Evolutionary conservation across 2,329 filamentous ascomycete genomes (phyloP), one percentile per base, ranked within the genome.

Genomic region (Sporothrix variecibatus): DNA sequence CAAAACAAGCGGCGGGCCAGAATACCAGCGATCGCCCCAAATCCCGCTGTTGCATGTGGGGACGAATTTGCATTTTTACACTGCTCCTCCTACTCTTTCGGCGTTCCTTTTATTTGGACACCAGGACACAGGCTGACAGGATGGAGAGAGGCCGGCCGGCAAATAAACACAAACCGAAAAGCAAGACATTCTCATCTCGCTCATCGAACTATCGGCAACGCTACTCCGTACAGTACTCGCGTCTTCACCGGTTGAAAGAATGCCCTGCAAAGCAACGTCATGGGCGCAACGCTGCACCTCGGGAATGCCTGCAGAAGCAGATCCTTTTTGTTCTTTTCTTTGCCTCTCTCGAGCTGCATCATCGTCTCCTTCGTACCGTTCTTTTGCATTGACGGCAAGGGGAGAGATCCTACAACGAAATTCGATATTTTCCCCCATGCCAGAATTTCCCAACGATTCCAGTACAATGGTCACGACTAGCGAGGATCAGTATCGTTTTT

Each of bases 221-320:
- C 67, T 46, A 15, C 23, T 51, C 17, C 17, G 7, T 51, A 6
- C 17, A 4, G 17, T 20, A 20, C 64, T 69, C 26, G 31, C 12
- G 8, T n/a, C 26, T 43, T 71, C 56, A 65, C 46, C 49, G 71
- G 46, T 56, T 53, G 71, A 69, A 69, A 17, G 8, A 51, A 7
- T 31, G 43, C 11, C 23, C 43, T 65, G 58, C 58, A 72, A 43
- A 20, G 60, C 71, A 72, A 67, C 71, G 46, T 38, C 31, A 53
- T 65, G 34, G 20, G 12, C 56, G 51, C 26, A 49, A 62, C 31
- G 58, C 71, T 72, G 71, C 71, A 72, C 20, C 28, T 72, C 40
- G 53, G 53, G 56, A 72, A 51, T 20, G n/a, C 31, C 23, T 56
- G 53, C 69, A 60, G 65, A 12, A 31, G 26, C 43, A 51, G 28